Percentiles rank a stretch among this genome's conserved stretches.
Conservation (phyloP, 371 early-diverging fungal genomes). For the Encephalitozoon hellem region DNA sequence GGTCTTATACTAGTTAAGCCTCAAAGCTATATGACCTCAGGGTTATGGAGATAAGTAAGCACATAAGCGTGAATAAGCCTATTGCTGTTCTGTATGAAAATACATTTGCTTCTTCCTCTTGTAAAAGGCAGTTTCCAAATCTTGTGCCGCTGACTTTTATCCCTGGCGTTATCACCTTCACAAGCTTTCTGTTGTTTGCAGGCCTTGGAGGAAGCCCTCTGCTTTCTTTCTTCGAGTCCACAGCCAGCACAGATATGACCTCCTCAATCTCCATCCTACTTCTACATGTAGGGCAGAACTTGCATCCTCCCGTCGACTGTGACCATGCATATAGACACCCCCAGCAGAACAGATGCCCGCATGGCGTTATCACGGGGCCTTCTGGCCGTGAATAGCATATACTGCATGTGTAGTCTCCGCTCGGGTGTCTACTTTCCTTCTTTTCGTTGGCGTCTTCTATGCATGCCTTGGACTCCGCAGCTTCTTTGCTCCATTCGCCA, state of each 20-base stretch:
- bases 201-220: not conserved
- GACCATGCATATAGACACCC: conserved; percentile 45
- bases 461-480: not conserved
- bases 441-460: not conserved
- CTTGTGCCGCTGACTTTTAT: not conserved
- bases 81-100: conserved; percentile 3
- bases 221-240: not conserved
- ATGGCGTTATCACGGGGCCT: conserved; percentile 41
- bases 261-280: not conserved
- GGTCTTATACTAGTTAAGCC: not conserved
- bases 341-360: conserved; percentile 57
- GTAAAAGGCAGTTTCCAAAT: not conserved
- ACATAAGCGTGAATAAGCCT: not conserved
- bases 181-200: not conserved
- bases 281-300: conserved; percentile 48
- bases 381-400: conserved; percentile 44
- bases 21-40: not conserved
- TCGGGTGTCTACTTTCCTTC: not conserved
- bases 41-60: not conserved
- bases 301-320: conserved; percentile 19
- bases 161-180: not conserved
- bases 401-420: conserved; percentile 46
- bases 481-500: not conserved
- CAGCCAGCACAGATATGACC: not conserved
- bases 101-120: not conserved